Conservation (phyloP, 225 moss, liverwort and hornwort genomes). For the Anthoceros angustus region DNA sequence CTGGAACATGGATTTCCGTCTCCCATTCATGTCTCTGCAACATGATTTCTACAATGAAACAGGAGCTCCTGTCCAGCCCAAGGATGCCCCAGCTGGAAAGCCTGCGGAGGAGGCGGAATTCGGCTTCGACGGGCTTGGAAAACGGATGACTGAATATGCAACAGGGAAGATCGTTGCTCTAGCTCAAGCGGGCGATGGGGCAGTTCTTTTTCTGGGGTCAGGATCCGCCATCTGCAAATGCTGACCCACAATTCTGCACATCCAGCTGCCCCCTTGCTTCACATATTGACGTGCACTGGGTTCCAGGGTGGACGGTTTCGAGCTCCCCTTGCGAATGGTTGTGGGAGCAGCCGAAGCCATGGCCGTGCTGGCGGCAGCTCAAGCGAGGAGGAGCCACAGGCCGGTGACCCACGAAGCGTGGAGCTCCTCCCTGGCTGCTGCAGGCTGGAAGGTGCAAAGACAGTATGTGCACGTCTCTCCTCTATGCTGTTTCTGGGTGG, state of each 20-base stretch:
- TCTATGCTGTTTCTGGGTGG: neutral
- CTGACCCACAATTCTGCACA: neutral
- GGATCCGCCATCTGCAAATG: neutral
- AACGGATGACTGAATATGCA: conserved; percentile 30
- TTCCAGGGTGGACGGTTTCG: conserved; percentile 43
- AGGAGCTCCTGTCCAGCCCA: neutral
- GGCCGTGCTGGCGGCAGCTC: conserved; percentile 45
- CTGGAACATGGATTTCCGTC: neutral
- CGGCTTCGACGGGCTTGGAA: conserved; percentile 50
- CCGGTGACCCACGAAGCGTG: conserved; percentile 56
- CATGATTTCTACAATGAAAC: neutral
- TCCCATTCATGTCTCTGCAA: neutral
- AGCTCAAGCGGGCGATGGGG: conserved; percentile 54
- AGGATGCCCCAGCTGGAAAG: neutral
- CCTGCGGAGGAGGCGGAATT: conserved; percentile 16
- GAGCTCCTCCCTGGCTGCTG: conserved; percentile 42
- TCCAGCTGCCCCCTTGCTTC: conserved; percentile 1
- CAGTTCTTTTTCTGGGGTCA: conserved; percentile 45
- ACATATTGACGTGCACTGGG: neutral
- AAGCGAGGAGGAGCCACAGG: conserved; percentile 35
- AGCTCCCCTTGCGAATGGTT: conserved; percentile 36
- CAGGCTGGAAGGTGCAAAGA: conserved; percentile 41
- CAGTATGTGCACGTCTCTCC: neutral
- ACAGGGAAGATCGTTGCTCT: conserved; percentile 45
- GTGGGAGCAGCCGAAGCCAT: conserved; percentile 54